A percentile compares a stretch with the other conserved stretches of the same genome.
phyloP scores from a whole-genome alignment of 148 eudicot species.

The Camellia sinensis region DNA sequence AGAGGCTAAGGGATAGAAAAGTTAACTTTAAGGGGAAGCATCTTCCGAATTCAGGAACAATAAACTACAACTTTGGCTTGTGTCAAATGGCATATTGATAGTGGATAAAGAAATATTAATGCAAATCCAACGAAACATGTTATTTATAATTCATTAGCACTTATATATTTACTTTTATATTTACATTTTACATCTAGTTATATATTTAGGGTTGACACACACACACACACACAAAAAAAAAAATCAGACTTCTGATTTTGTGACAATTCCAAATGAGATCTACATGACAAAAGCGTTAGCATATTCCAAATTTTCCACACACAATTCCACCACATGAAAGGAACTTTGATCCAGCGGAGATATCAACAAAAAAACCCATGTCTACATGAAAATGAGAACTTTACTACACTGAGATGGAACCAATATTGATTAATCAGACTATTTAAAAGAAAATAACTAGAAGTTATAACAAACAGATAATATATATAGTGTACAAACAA shows the following conservation, averaged over 20 bases:
- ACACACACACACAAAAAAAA: background rate
- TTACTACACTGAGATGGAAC: no score
- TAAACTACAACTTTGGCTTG: background rate
- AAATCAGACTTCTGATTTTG: background rate
- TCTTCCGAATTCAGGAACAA: background rate
- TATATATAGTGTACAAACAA: background rate
- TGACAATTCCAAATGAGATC: background rate
- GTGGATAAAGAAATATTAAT: background rate
- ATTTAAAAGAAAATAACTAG: no score
- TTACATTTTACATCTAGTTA: no score
- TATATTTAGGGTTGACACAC: background rate
- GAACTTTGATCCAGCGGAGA: no score
- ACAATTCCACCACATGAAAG: conserved; percentile 1
- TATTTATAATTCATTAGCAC: background rate
- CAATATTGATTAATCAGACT: no score
- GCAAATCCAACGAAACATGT: background rate
- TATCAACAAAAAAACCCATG: no score
- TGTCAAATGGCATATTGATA: background rate
- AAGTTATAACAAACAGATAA: background rate
- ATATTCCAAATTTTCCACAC: background rate
- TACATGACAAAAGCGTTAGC: background rate
- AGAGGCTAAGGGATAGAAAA: background rate
- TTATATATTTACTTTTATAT: no score
- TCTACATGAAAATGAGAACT: no score
- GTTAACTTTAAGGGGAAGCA: no score